Evolutionary conservation across 352 stramenopile genomes (phyloP), one percentile per base, ranked within the genome.

Genomic region (Elongisporangium anandrum): DNA sequence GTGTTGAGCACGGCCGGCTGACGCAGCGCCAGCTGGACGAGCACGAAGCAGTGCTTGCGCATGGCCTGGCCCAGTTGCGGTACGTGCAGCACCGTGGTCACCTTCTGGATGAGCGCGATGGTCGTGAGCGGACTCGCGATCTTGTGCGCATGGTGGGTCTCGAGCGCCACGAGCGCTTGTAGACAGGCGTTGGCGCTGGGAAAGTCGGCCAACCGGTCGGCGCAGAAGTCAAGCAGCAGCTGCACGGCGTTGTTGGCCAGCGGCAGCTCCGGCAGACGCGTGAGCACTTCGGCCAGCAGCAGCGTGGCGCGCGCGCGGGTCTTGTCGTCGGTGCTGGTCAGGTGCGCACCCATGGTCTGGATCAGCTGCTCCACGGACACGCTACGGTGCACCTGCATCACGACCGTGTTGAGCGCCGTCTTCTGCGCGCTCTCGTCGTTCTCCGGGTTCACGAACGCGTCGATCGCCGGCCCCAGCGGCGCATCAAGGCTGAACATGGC

Each of bases 231-330:
- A 47, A 93, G 47, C 21, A 96, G 77, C 20, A 94, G 69, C 54
- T 89, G 65, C 21, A 94, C 84, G 23, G 88, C 85, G 38, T 73
- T 85, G 34, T 66, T 62, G 10, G 76, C 69, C 19, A 97, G 82
- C 53, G 79, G 85, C 39, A 97, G 75, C 67, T 93, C 85, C 17
- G 89, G 89, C 13, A 97, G 83, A 9, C 88, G 89, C 63, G 84
- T 78, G 57, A 97, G 82, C 68, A 97, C 82, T 62, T 97, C 88
- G 15, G 87, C 87, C 15, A 96, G 73, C 63, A 97, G 66, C 49
- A 95, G 74, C 47, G 85, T 95, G 41, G 85, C 82, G 34, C 87
- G 79, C 23, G 82, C 73, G 51, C 89, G 85, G 24, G 86, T 75
- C 56, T 92, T 93, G 79, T 94, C 84, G 66, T 95, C 81, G 0